phyloP scores from a whole-genome alignment of 2,329 filamentous ascomycete species.

The Curvularia sp. region DNA sequence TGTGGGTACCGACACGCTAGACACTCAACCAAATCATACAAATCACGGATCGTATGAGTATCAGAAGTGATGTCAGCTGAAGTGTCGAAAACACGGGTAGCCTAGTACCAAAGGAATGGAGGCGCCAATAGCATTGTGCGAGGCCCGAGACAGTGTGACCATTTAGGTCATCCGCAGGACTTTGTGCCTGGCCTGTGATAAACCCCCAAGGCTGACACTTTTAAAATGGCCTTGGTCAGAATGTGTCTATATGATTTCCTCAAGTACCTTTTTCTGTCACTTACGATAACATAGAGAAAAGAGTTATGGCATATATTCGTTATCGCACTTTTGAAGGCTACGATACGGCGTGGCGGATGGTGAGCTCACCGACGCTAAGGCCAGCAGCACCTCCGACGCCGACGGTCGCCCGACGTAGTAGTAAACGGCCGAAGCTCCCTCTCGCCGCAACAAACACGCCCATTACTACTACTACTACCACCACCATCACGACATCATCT shows the following conservation, averaged over 20 bases:
- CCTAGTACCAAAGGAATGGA: conserved; percentile 5
- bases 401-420: conserved; percentile 26
- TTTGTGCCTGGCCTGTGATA: conserved; percentile 21
- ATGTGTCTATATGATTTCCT: neutral
- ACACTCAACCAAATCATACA: conserved; percentile 14
- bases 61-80: conserved; percentile 9
- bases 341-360: conserved; percentile 31
- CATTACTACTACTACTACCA: conserved; percentile 1
- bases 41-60: conserved; percentile 9
- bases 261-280: neutral
- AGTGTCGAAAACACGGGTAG: conserved; percentile 8
- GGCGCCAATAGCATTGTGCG: conserved; percentile 21
- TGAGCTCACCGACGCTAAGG: conserved; percentile 27
- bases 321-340: conserved; percentile 47
- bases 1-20: conserved; percentile 6
- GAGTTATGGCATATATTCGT: conserved; percentile 44
- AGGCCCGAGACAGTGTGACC: conserved; percentile 41
- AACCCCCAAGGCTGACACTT: conserved; percentile 2
- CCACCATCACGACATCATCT: conserved; percentile 20
- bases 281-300: conserved; percentile 1
- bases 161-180: conserved; percentile 36
- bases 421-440: conserved; percentile 33
- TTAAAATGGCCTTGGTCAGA: neutral
- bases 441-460: conserved; percentile 36
- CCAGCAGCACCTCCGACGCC: conserved; percentile 33